These are phyloP conservation scores for Oryza punctata DNA, from an alignment of 176 grass and related monocot genomes.

Conservation along the genomic window DNA sequence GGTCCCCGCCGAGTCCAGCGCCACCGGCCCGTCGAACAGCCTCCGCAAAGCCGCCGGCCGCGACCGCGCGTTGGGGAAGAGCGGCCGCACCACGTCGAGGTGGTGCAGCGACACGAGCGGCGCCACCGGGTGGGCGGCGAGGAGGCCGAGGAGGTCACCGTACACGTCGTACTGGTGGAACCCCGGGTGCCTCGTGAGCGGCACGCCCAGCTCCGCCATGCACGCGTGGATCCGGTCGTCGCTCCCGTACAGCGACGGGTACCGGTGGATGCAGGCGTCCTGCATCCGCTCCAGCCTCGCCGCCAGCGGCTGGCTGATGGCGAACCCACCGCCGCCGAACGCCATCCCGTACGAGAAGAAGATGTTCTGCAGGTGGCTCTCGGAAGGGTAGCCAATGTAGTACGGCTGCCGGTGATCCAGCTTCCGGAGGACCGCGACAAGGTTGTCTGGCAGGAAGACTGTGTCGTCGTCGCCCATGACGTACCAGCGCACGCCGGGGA, in stretches of 20 bases:
- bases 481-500: constrained; percentile 61
- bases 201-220: constrained; percentile 77
- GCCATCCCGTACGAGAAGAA: constrained; percentile 78
- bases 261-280: constrained; percentile 63
- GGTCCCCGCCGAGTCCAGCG: constrained; percentile 53
- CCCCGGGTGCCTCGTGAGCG: constrained; percentile 63
- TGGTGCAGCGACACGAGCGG: constrained; percentile 72
- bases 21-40: constrained; percentile 62
- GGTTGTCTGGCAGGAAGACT: constrained; percentile 66
- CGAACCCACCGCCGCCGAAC: constrained; percentile 73
- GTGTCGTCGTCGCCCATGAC: constrained; percentile 90
- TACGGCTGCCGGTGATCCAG: constrained; percentile 75
- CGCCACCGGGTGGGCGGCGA: constrained; percentile 61
- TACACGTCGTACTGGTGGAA: constrained; percentile 84
- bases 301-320: constrained; percentile 69
- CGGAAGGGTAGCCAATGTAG: constrained; percentile 73
- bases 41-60: constrained; percentile 44
- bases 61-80: constrained; percentile 48
- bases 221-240: constrained; percentile 82
- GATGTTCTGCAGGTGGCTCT: constrained; percentile 76
- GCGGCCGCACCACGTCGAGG: constrained; percentile 70
- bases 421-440: constrained; percentile 48
- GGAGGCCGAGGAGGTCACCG: constrained; percentile 70
- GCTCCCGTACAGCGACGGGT: constrained; percentile 65
- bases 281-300: constrained; percentile 53